phyloP scores from a whole-genome alignment of 2,329 filamentous ascomycete species.

The Hypoxylon sp. region DNA sequence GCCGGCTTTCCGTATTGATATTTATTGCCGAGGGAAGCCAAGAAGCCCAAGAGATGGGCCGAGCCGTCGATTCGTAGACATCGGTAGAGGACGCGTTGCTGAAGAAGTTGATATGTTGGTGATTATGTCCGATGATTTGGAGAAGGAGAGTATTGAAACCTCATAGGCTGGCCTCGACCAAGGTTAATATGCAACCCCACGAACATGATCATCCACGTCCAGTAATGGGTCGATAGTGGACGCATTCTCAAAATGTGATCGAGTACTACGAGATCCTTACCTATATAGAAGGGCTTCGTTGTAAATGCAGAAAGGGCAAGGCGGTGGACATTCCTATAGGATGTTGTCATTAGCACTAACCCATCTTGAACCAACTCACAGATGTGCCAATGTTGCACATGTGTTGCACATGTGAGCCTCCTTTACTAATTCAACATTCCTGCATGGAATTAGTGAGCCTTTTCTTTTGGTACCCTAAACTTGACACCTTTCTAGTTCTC shows the following conservation, averaged over 20 bases:
- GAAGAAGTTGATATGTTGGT: slow-evolving; percentile 26
- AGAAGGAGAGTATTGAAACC: slow-evolving; percentile 22
- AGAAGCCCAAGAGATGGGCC: slow-evolving; percentile 37
- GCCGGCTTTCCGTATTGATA: slow-evolving; percentile 16
- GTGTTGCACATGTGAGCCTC: slow-evolving; percentile 33
- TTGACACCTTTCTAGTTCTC: slow-evolving; percentile 22
- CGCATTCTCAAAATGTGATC: slow-evolving; percentile 21
- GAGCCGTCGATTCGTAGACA: slow-evolving; percentile 21
- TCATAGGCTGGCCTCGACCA: slow-evolving; percentile 37
- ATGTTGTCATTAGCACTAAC: slow-evolving; percentile 11
- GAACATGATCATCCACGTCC: slow-evolving; percentile 29
- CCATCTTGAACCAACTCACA: slow-evolving; percentile 15
- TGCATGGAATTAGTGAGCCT: slow-evolving; percentile 12
- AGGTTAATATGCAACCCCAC: slow-evolving; percentile 42
- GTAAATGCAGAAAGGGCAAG: slow-evolving; percentile 29
- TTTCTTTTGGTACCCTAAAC: not conserved
- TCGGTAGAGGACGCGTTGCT: slow-evolving; percentile 18
- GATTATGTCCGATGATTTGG: slow-evolving; percentile 37
- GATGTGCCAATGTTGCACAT: slow-evolving; percentile 17
- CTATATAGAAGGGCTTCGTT: slow-evolving; percentile 22
- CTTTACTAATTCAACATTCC: slow-evolving; percentile 26
- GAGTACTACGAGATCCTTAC: slow-evolving; percentile 22
- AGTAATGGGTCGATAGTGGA: slow-evolving; percentile 30
- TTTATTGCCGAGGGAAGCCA: slow-evolving; percentile 39
- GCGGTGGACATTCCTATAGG: slow-evolving; percentile 39